Base-by-base conservation (phyloP, 805 yeast genomes). In the Candida lessepsii region DNA sequence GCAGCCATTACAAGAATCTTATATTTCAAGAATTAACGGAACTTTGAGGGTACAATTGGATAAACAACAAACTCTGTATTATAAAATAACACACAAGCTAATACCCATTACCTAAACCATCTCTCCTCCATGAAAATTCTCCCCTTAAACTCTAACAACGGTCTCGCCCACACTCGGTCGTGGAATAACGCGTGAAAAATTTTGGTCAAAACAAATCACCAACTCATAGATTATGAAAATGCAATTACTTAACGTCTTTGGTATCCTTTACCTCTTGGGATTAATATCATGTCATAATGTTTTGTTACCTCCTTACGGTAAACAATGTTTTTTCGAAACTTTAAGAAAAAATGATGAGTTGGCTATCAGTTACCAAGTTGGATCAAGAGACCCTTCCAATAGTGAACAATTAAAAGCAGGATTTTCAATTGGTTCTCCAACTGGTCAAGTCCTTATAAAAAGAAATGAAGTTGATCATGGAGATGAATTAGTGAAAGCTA, bases 301-400 rank as follows among this genome's bases (percentile, higher is more conserved):
- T 25, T 70, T 86, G 47, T 67, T 90, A 41, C 88, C 93, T 10
- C 80, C 96, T 13, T 73, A 82, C 53, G 93, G 95, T 19, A 83
- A 83, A 58, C 83, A 83, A 56, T 91, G 99, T 66, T 91, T 88
- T 65, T 88, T 75, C 54, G 98, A 93, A 59, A 74, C 74, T 43
- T 73, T 93, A 68, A 85, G 82, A 59, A 74, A 74, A 54, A 86
- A 86, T 51, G 99, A 91, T 65, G 88, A 85, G 61, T 70, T 91
- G 51, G 84, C 96, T 14, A 82, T 91, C 46, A 75, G 88, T 35
- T 91, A 83, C 77, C 99, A 91, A 67, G 95, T 86, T 38, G 97
- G 97, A 49, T 88, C 90, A 56, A 79, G 97, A 64, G 83, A 87
- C 52, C 80, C 83, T 29, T 74, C 73, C 44, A 76, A 86, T 37